Conservation (phyloP, 208 protist species). For the Trypanosoma vivax region DNA sequence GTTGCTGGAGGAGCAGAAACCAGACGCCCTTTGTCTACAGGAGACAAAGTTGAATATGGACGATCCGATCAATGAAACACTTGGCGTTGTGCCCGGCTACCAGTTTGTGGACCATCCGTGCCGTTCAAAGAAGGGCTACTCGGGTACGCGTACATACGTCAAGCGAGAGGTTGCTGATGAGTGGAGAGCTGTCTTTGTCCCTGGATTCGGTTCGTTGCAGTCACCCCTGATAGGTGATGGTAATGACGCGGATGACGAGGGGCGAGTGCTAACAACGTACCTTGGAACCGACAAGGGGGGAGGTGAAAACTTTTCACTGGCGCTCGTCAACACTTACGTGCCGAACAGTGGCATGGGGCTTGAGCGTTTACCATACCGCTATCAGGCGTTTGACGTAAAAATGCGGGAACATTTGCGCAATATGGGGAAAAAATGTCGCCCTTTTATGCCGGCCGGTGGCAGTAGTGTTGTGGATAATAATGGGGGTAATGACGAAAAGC, state of each 20-base stretch:
- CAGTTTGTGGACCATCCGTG: conserved; percentile 64
- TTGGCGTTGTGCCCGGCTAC: conserved; percentile 75
- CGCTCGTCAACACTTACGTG: conserved; percentile 90
- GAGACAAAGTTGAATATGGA: conserved; percentile 89
- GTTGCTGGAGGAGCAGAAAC: conserved; percentile 56
- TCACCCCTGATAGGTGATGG: not conserved
- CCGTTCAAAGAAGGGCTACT: conserved; percentile 81
- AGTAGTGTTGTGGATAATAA: not conserved
- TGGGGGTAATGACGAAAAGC: not conserved
- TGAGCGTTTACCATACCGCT: conserved; percentile 81
- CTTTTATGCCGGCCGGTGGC: not conserved
- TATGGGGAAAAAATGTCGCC: conserved; percentile 26
- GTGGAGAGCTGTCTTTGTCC: conserved; percentile 6
- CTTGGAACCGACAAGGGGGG: conserved; percentile 20
- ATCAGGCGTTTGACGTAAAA: conserved; percentile 65
- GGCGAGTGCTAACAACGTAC: conserved; percentile 83
- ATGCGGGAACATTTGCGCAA: conserved; percentile 53
- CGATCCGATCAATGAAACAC: conserved; percentile 36
- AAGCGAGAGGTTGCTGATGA: conserved; percentile 7
- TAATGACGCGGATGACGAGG: conserved; percentile 62
- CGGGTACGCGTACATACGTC: conserved; percentile 81
- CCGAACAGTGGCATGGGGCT: conserved; percentile 89
- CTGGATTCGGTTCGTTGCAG: conserved; percentile 7
- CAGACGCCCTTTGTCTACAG: conserved; percentile 86
- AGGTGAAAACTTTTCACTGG: conserved; percentile 27